These are phyloP conservation scores for Penicillium sp. DNA, from an alignment of 2,329 filamentous ascomycete species.

Conservation along the genomic window DNA sequence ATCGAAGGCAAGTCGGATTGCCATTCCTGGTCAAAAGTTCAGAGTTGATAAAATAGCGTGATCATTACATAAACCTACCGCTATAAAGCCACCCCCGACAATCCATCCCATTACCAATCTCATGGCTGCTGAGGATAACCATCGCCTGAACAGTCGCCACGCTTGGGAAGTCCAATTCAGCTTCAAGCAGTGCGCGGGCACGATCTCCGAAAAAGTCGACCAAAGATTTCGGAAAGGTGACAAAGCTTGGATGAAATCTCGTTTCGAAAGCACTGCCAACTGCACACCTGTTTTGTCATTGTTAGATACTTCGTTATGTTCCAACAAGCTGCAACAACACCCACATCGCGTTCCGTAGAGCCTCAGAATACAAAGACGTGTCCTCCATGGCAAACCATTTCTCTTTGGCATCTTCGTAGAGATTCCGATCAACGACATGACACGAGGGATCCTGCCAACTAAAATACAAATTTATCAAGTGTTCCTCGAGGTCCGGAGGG, in stretches of 20 bases:
- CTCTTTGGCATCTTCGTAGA: constrained; percentile 24
- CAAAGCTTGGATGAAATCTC: constrained; percentile 35
- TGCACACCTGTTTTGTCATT: constrained; percentile 28
- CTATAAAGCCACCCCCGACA: constrained; percentile 49
- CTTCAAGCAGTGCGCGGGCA: constrained; percentile 46
- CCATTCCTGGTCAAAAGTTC: constrained; percentile 32
- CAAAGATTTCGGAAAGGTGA: constrained; percentile 40
- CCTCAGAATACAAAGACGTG: constrained; percentile 30
- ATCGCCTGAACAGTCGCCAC: constrained; percentile 51
- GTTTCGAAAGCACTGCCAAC: constrained; percentile 41
- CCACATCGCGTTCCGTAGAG: constrained; percentile 31
- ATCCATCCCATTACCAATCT: constrained; percentile 42
- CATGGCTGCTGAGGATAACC: constrained; percentile 46
- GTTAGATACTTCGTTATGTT: neutral
- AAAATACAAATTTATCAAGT: constrained; percentile 45
- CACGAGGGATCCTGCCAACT: constrained; percentile 46
- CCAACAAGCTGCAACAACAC: constrained; percentile 5
- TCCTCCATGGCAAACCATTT: constrained; percentile 21
- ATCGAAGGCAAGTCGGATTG: constrained; percentile 41
- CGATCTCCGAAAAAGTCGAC: constrained; percentile 43
- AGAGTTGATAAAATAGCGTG: neutral
- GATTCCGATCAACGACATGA: constrained; percentile 39
- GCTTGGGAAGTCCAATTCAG: constrained; percentile 49
- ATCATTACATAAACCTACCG: constrained; percentile 29
- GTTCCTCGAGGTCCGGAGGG: constrained; percentile 35